Conservation (phyloP, 179 eudicot genomes). For the Silene noctiflora region DNA sequence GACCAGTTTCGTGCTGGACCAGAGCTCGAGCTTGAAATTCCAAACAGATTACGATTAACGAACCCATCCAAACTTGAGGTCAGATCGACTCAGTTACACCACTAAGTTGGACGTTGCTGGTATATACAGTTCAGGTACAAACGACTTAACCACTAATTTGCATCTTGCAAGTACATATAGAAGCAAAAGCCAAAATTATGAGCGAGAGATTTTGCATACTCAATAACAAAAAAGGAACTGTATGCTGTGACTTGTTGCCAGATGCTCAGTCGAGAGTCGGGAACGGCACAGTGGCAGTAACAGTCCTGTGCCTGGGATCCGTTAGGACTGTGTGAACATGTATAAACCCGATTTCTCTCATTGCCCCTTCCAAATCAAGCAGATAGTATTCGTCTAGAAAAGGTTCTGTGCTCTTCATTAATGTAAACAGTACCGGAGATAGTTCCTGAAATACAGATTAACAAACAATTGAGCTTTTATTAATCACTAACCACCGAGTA, state of each 20-base stretch:
- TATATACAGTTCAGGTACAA: background rate
- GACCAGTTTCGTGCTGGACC: no score
- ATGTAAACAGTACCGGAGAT: conserved; percentile 82
- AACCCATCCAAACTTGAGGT: no score
- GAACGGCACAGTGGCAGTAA: conserved; percentile 71
- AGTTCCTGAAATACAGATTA: conserved; percentile 49
- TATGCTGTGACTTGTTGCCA: background rate
- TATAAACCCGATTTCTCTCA: conserved; percentile 63
- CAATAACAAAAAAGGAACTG: background rate
- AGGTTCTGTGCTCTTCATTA: conserved; percentile 98
- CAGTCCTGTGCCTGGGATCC: conserved; percentile 91
- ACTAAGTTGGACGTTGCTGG: no score
- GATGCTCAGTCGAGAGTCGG: conserved; percentile 13
- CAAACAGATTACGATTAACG: no score
- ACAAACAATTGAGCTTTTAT: background rate
- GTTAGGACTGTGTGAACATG: conserved; percentile 62
- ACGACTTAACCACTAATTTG: background rate
- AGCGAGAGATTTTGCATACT: no score
- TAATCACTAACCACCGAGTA: background rate
- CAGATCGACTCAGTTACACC: no score
- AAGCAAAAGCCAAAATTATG: no score
- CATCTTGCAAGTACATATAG: background rate
- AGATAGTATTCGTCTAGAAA: conserved; percentile 90
- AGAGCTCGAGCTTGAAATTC: no score
- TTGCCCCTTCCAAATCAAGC: conserved; percentile 67